Conservation (phyloP, 345 rosid genomes). For the Theobroma cacao region DNA sequence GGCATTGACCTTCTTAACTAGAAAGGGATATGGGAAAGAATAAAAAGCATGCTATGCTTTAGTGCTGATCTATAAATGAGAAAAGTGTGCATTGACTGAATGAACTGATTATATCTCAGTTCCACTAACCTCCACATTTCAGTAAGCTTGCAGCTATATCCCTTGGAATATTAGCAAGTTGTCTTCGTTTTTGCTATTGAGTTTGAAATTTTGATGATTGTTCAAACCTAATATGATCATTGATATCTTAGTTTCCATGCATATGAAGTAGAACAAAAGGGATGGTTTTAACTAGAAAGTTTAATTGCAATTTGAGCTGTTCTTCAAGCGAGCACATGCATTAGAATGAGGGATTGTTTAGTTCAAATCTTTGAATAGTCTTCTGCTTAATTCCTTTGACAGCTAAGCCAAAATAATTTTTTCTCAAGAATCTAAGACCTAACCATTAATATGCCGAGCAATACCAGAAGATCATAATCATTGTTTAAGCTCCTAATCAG, state of each 20-base stretch:
- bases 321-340: background rate
- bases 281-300: background rate
- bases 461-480: background rate
- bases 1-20: background rate
- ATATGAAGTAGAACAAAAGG: background rate
- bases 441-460: background rate
- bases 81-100: background rate
- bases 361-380: background rate
- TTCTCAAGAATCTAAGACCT: background rate
- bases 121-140: background rate
- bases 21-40: background rate
- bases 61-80: background rate
- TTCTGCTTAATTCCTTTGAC: background rate
- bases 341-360: background rate
- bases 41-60: background rate
- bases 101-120: background rate
- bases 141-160: background rate
- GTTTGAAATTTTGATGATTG: background rate
- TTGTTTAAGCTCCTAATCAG: background rate
- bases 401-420: background rate
- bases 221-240: background rate
- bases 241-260: background rate
- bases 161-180: background rate
- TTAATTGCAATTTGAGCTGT: background rate
- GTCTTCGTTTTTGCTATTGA: background rate